Percentiles rank a stretch among this genome's conserved stretches.
Conservation (phyloP, 225 moss, liverwort and hornwort genomes). For the Takakia lepidozioides region DNA sequence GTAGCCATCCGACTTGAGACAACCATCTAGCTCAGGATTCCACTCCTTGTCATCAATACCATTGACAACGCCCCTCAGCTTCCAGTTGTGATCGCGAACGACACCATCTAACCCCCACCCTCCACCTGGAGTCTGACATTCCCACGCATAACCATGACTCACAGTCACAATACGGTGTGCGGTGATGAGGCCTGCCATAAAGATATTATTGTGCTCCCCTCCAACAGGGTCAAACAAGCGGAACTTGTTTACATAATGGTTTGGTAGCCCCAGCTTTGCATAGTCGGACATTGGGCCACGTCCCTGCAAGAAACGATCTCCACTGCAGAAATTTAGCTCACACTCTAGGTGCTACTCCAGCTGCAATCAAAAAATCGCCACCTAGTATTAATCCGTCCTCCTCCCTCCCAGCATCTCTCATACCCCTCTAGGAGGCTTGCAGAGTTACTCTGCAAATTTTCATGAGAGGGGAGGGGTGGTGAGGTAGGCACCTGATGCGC, state of each 20-base stretch:
- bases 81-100: constrained; percentile 66
- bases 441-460: too few species aligned
- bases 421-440: too few species aligned
- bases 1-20: constrained; percentile 54
- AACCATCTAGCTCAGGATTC: constrained; percentile 58
- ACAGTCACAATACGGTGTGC: constrained; percentile 78
- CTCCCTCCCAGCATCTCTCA: too few species aligned
- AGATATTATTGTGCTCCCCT: constrained; percentile 67
- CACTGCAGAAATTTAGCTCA: too few species aligned
- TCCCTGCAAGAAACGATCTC: too few species aligned
- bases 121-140: constrained; percentile 64
- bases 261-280: constrained; percentile 45
- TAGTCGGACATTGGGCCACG: constrained; percentile 62
- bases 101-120: constrained; percentile 70
- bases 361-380: too few species aligned
- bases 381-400: too few species aligned
- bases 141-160: constrained; percentile 67
- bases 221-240: constrained; percentile 40
- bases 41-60: constrained; percentile 75
- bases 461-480: too few species aligned
- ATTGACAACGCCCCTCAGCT: constrained; percentile 71
- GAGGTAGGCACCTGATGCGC: constrained; percentile 97
- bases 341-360: too few species aligned
- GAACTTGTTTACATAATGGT: constrained; percentile 47
- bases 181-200: constrained; percentile 66